Evolutionary conservation across 352 stramenopile species (phyloP).

Genomic region (Globisporangium mamillatum): DNA sequence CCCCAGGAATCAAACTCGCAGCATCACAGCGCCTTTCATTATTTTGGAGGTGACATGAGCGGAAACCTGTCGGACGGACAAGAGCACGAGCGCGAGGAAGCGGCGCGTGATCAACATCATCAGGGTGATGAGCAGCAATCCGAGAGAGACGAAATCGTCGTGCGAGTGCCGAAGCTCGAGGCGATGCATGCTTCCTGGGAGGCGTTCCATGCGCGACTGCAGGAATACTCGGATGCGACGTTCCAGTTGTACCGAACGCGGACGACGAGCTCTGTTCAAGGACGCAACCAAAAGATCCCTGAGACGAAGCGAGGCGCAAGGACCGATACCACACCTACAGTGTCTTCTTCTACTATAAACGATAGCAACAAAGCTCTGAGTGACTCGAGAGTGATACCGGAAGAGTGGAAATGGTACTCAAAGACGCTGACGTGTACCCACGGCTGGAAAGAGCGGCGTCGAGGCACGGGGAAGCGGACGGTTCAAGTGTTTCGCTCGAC

Average conservation of each 20-base stretch:
- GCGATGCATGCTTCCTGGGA: slow-evolving; percentile 64
- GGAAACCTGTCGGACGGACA: background rate
- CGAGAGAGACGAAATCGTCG: slow-evolving; percentile 38
- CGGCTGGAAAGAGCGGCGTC: slow-evolving; percentile 77
- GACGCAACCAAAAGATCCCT: slow-evolving; percentile 68
- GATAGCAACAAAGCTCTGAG: background rate
- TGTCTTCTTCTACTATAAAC: background rate
- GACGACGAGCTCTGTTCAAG: slow-evolving; percentile 67
- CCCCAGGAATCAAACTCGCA: background rate
- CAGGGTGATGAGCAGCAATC: background rate
- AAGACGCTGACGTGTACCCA: slow-evolving; percentile 80
- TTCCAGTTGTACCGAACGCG: slow-evolving; percentile 75
- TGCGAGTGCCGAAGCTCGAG: slow-evolving; percentile 57
- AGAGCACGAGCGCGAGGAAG: background rate
- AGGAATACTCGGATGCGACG: slow-evolving; percentile 60
- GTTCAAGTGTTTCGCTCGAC: slow-evolving; percentile 67
- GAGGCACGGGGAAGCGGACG: slow-evolving; percentile 59
- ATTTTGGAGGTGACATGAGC: background rate
- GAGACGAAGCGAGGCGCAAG: slow-evolving; percentile 31
- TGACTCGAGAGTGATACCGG: slow-evolving; percentile 43
- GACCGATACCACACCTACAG: background rate
- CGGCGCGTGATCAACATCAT: background rate
- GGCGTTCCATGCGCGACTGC: slow-evolving; percentile 55
- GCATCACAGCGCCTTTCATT: background rate
- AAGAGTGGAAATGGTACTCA: slow-evolving; percentile 77